Base-by-base conservation (phyloP, 495 filamentous ascomycete genomes). In the Annulohypoxylon moriforme region DNA sequence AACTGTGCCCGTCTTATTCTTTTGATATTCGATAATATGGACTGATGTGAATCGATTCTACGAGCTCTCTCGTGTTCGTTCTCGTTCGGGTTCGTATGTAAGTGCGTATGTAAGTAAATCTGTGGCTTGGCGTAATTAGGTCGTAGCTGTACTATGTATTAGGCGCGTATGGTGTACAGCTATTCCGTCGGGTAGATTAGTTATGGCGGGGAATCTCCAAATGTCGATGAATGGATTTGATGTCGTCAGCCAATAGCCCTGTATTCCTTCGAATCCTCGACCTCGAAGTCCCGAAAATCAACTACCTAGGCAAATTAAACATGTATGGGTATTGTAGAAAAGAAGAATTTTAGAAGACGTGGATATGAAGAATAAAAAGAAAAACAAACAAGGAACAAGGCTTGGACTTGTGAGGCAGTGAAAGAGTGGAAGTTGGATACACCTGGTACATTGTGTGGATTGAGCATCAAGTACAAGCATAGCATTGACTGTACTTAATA, bases 231-330 rank as follows among this genome's bases (percentile, higher is more conserved):
- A 27, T 42, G 34, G 16, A 22, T 47, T 64, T 42, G 18, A 68
- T 68, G 60, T 55, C 52, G 47, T 72, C 64, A 72, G 69, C 64
- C 69, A 68, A 63, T 63, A 34, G 24, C 22, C n/a, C 20, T 56
- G 20, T 62, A 34, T 34, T 49, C 25, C 8, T 9, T 61, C 16
- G 36, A 47, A 61, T 38, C 11, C 44, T 24, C 20, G 14, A 58
- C 4, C 18, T 61, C 27, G 36, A 47, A 61, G 52, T 24, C 44
- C 5, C 10, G 13, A 40, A 55, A 31, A 24, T 57, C 8, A 22
- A 20, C 8, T 40, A 8, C 33, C 33, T 55, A 31, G 31, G 1
- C 29, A 25, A 25, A 52, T 52, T 31, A 20, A 22, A 20, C 18
- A 25, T 10, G 34, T 61, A 56, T 36, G 24, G 44, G 49, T 65